Evolutionary conservation across 2,329 filamentous ascomycete genomes (phyloP), one percentile per base, ranked within the genome.

Genomic region (Ophiostoma perfectum): DNA sequence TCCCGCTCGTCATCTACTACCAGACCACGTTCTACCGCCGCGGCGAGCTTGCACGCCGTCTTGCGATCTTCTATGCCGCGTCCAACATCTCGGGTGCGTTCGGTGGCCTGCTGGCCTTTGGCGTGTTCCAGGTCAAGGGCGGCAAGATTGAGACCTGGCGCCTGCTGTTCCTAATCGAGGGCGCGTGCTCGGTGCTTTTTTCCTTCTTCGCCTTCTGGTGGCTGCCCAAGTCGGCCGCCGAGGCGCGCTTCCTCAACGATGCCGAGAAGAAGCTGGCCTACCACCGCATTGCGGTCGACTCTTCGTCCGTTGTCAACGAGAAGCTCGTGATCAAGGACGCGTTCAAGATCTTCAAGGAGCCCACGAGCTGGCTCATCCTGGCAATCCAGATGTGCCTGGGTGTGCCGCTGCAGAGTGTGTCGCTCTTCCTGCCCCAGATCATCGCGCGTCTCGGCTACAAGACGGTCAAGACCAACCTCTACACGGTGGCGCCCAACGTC

Each of bases 401-500:
- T 44, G 84, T 87, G 4, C 84, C 84, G 0, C 76, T 87, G 8
- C 84, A 86, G 75, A 82, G 80, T 4, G 84, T 87, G 16, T 68
- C 63, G 5, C 70, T 73, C 16, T 73, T 73, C 52, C 44, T 73
- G 68, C 72, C 72, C 3, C 70, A 72, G 66, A 73, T 73, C 68
- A 70, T 73, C n/a, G 60, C 63, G 16, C 72, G 72, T 41, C 71
- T 73, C 3, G 68, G 68, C 69, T 71, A 68, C 70, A 38, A 47
- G 55, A 78, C 80, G 2, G 78, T 86, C 72, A 83, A 82, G 75
- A 93, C 90, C 0, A 94, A 95, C 73, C 82, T 94, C 0, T 93
- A 91, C 78, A 93, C 91, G 0, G 90, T 94, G 0, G 91, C 91
- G 0, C 91, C 91, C 1, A 94, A 93, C 73, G 83, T 92, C 63